These are phyloP conservation scores for Endogone sp. DNA, from an alignment of 192 early-diverging fungal genomes.

Conservation along the genomic window DNA sequence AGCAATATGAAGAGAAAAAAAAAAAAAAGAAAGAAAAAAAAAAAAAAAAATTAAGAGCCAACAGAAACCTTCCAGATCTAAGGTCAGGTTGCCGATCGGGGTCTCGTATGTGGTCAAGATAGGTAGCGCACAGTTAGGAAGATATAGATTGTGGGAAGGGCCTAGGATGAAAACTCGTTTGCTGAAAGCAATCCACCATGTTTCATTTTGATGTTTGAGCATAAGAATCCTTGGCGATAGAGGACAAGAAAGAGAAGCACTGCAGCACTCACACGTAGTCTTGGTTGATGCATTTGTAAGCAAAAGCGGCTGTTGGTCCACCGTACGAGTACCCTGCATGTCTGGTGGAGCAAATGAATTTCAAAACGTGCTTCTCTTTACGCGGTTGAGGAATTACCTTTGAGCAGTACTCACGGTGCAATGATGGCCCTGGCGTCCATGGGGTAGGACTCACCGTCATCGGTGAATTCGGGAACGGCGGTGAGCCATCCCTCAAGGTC, in stretches of 20 bases:
- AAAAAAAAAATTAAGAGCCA: background rate
- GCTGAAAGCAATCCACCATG: constrained; percentile 20
- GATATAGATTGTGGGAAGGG: constrained; percentile 87
- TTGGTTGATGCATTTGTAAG: constrained; percentile 60
- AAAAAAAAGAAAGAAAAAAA: background rate
- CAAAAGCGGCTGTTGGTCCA: constrained; percentile 87
- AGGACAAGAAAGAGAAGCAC: background rate
- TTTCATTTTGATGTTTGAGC: no score
- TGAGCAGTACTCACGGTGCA: constrained; percentile 59
- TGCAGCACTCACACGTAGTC: constrained; percentile 1
- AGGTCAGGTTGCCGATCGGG: constrained; percentile 76
- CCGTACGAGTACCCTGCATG: constrained; percentile 93
- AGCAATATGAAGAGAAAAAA: constrained; percentile 2
- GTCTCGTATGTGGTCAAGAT: constrained; percentile 72
- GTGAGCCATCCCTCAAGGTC: constrained; percentile 52
- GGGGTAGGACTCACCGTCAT: constrained; percentile 31
- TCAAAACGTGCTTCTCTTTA: background rate
- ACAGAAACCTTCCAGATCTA: constrained; percentile 61
- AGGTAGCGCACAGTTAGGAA: constrained; percentile 78
- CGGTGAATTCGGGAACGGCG: constrained; percentile 26
- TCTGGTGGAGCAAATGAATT: constrained; percentile 29
- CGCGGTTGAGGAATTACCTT: background rate
- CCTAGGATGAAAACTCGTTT: constrained; percentile 89
- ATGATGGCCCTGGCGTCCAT: constrained; percentile 64
- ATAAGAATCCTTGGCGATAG: no score